Base-by-base conservation (phyloP, 2,329 filamentous ascomycete species). In the Epichloe gansuensis region DNA sequence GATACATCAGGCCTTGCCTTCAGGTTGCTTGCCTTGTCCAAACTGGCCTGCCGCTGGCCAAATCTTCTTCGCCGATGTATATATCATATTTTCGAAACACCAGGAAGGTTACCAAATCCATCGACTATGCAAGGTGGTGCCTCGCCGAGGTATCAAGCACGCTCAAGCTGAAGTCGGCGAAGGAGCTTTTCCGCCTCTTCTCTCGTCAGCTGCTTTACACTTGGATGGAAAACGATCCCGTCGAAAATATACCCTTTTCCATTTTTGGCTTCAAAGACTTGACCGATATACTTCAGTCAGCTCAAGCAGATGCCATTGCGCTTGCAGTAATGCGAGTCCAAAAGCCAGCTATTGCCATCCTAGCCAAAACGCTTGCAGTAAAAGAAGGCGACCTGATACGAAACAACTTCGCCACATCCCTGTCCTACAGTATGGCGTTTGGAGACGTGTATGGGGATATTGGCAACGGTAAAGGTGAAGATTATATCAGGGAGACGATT, bases 41-140 rank as follows among this genome's bases (percentile, higher is more conserved):
- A 82, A 52, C 72, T 98, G 54, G 93, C 87, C 25, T 87, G 88
- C 34, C 72, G 75, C 49, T 97, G 91, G 88, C 83, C 89, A 54
- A 95, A 91, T 0, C 75, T 97, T 21, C 75, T 96, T 44, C 84
- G 91, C 50, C 82, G 86, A 57, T 90, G 89, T 58, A 86, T 95
- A 17, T 98, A 96, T 65, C 86, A 93, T 65, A 90, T 97, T 23
- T 95, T 97, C 60, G 93, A 97, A 65, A 89, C 86, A 0, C 87
- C 91, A 2, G 88, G 1, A 82, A 82, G 53, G 80, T 95, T 13
- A 69, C 77, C 3, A 69, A 72, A 11, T 85, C 86, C 6, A 74
- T 76, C 21, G 71, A 75, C 21, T 86, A 96, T 68, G 91, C 91
- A 1, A 80, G 78, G 52, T 77, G 77, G 50, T 94, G 88, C 59